Conservation (phyloP, 192 early-diverging fungal species). For the Backusella circina region DNA sequence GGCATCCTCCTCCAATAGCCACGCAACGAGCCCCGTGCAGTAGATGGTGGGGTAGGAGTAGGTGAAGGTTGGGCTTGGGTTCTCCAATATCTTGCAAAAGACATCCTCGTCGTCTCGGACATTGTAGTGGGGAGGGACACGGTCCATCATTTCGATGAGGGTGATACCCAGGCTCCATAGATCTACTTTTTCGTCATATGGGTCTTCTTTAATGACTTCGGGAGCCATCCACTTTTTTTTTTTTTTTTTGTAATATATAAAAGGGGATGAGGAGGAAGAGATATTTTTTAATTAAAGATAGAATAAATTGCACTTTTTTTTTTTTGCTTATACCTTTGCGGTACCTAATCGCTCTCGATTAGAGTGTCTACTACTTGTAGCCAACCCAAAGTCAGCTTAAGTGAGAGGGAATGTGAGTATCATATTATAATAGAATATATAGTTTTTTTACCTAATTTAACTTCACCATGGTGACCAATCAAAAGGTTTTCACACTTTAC, state of each 20-base stretch:
- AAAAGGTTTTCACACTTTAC: constrained; percentile 40
- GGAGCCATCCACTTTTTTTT: constrained; percentile 46
- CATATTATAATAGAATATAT: neutral
- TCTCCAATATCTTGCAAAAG: constrained; percentile 17
- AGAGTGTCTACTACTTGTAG: constrained; percentile 24
- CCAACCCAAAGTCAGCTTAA: constrained; percentile 33
- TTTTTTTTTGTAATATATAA: no score
- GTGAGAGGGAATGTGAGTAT: neutral
- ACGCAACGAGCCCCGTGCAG: constrained; percentile 29
- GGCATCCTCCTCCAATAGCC: constrained; percentile 30
- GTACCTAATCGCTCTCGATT: constrained; percentile 36
- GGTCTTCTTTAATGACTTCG: constrained; percentile 33
- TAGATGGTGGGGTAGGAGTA: constrained; percentile 33
- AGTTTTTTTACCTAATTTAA: constrained; percentile 30
- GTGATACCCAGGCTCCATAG: constrained; percentile 40
- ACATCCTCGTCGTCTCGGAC: constrained; percentile 21
- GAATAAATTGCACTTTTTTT: neutral
- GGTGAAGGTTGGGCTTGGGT: constrained; percentile 32
- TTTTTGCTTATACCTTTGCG: constrained; percentile 36
- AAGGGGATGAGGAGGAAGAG: no score
- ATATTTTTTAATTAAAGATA: neutral
- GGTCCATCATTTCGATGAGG: constrained; percentile 45
- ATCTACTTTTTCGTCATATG: constrained; percentile 34
- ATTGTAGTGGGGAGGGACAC: constrained; percentile 38
- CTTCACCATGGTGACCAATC: constrained; percentile 28